phyloP scores from a whole-genome alignment of 495 filamentous ascomycete species.

The Aspergillus mulundensis region DNA sequence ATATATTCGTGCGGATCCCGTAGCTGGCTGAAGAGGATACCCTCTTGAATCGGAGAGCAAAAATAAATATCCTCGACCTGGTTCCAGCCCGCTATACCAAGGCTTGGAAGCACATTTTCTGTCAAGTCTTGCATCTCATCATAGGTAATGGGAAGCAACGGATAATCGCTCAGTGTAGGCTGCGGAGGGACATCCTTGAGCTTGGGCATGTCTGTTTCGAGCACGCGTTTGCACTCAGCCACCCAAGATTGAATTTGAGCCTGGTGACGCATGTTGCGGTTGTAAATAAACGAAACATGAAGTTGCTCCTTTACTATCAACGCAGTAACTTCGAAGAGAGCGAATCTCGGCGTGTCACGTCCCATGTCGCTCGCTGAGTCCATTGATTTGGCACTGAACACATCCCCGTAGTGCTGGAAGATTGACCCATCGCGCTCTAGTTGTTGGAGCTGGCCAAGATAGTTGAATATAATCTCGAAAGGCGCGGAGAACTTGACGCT shows the following conservation, averaged over 20 bases:
- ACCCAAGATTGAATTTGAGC: slow-evolving; percentile 57
- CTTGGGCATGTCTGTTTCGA: slow-evolving; percentile 51
- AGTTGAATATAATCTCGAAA: slow-evolving; percentile 67
- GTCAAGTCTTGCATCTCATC: slow-evolving; percentile 43
- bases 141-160: slow-evolving; percentile 59
- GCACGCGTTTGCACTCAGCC: slow-evolving; percentile 52
- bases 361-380: slow-evolving; percentile 46
- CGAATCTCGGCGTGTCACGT: slow-evolving; percentile 47
- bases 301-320: slow-evolving; percentile 56
- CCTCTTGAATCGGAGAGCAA: slow-evolving; percentile 62
- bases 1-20: slow-evolving; percentile 46
- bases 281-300: slow-evolving; percentile 60
- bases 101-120: slow-evolving; percentile 43
- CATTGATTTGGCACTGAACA: slow-evolving; percentile 36
- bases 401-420: slow-evolving; percentile 56
- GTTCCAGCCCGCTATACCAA: slow-evolving; percentile 37
- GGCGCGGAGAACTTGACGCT: slow-evolving; percentile 49
- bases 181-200: slow-evolving; percentile 47
- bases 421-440: slow-evolving; percentile 56
- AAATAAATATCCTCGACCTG: slow-evolving; percentile 60
- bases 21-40: slow-evolving; percentile 60
- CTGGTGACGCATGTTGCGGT: slow-evolving; percentile 53
- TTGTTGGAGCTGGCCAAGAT: slow-evolving; percentile 58
- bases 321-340: slow-evolving; percentile 60
- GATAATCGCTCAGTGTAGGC: slow-evolving; percentile 59